Conservation (phyloP, 441 rosid genomes). For the Eruca vesicaria region DNA sequence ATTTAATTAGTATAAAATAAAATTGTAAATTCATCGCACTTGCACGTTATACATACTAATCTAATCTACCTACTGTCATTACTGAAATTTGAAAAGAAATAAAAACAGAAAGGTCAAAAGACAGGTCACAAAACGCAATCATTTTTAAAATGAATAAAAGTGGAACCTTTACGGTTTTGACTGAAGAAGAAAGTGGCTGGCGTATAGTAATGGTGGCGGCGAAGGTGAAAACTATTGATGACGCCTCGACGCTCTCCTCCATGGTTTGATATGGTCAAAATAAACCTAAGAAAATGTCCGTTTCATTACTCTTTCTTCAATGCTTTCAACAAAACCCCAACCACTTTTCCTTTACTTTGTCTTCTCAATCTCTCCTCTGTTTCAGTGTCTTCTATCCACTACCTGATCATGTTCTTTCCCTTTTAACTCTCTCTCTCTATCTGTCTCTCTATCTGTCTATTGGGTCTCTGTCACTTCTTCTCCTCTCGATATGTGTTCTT, state of each 20-base stretch:
- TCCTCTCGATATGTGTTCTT: slow-evolving; percentile 15
- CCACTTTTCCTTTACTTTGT: slow-evolving; percentile 7
- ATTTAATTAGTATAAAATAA: background rate
- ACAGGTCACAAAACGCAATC: slow-evolving; percentile 1
- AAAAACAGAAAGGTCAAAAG: slow-evolving; percentile 28
- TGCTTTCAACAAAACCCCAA: slow-evolving; percentile 25
- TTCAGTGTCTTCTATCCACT: slow-evolving; percentile 1
- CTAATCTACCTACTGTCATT: slow-evolving; percentile 18
- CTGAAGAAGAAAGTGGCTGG: background rate
- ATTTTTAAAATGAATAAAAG: background rate
- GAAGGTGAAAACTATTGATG: slow-evolving; percentile 12
- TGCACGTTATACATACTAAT: background rate
- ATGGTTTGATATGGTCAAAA: slow-evolving; percentile 22
- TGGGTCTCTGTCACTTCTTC: slow-evolving; percentile 17
- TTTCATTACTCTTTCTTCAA: slow-evolving; percentile 11
- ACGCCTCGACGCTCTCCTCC: background rate
- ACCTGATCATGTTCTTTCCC: slow-evolving; percentile 5
- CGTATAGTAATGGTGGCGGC: slow-evolving; percentile 22
- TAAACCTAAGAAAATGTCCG: background rate
- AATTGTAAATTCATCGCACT: slow-evolving; percentile 3
- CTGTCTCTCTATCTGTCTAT: background rate
- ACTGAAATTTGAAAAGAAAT: background rate
- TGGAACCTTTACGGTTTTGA: background rate
- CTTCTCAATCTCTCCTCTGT: background rate
- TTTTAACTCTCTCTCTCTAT: background rate